phyloP scores from a whole-genome alignment of 2,329 filamentous ascomycete species.

The Penicillium griseofulvum region DNA sequence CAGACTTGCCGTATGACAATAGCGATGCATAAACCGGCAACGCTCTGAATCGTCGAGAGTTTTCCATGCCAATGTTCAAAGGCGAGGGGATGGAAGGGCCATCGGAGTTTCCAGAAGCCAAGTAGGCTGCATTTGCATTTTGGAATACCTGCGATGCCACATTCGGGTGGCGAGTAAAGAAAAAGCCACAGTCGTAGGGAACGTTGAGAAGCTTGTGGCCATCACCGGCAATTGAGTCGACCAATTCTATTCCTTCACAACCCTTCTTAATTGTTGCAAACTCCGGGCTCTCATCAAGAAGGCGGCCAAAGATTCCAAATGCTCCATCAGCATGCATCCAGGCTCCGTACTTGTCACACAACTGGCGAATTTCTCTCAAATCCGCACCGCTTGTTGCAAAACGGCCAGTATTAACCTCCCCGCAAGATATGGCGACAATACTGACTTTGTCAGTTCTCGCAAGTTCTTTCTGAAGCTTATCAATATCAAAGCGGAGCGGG shows the following conservation, averaged over 20 bases:
- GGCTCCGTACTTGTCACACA: slow-evolving; percentile 71
- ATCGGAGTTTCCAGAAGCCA: slow-evolving; percentile 46
- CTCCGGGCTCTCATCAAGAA: slow-evolving; percentile 57
- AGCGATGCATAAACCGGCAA: slow-evolving; percentile 85
- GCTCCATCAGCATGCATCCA: slow-evolving; percentile 93
- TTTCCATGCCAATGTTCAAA: slow-evolving; percentile 83
- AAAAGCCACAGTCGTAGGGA: slow-evolving; percentile 90
- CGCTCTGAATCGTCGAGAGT: slow-evolving; percentile 85
- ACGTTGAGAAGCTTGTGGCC: slow-evolving; percentile 93
- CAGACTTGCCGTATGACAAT: slow-evolving; percentile 67
- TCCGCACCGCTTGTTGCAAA: slow-evolving; percentile 67
- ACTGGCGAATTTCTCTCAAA: slow-evolving; percentile 59
- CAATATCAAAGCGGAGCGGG: slow-evolving; percentile 69
- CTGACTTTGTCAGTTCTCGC: slow-evolving; percentile 56
- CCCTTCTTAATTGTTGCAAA: slow-evolving; percentile 55
- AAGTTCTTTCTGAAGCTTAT: slow-evolving; percentile 61
- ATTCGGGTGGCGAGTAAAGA: slow-evolving; percentile 66
- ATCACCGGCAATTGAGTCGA: slow-evolving; percentile 83
- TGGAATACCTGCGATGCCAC: slow-evolving; percentile 66
- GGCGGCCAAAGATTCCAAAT: slow-evolving; percentile 77
- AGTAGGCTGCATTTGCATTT: slow-evolving; percentile 84
- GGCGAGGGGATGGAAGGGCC: slow-evolving; percentile 66
- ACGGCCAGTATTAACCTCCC: slow-evolving; percentile 85
- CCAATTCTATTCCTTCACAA: slow-evolving; percentile 69
- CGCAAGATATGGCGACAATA: slow-evolving; percentile 77